Percentiles rank a stretch among this genome's conserved stretches.
These are phyloP conservation scores for Neoboletus brunneissimus DNA, from an alignment of 768 basidiomycete genomes.

Conservation along the genomic window DNA sequence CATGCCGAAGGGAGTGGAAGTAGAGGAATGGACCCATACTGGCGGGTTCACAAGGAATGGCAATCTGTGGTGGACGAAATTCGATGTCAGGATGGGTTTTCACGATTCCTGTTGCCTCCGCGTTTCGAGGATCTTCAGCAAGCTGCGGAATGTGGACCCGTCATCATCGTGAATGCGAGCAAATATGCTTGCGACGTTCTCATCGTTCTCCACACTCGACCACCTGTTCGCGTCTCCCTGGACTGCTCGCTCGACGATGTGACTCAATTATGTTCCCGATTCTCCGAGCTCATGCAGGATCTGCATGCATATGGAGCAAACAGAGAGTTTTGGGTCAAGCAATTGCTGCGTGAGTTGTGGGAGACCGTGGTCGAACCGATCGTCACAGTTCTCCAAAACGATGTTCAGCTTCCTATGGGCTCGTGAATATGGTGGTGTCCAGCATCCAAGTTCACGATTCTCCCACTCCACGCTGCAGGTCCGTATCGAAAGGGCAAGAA, in stretches of 20 bases:
- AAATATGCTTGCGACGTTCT: neutral
- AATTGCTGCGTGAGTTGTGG: neutral
- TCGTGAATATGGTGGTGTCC: neutral
- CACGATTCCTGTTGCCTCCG: neutral
- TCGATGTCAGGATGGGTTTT: neutral
- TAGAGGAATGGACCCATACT: neutral
- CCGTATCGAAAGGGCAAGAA: neutral
- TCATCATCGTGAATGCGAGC: neutral
- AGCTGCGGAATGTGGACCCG: neutral
- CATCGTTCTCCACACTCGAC: neutral
- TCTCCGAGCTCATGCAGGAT: neutral
- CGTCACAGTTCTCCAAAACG: neutral
- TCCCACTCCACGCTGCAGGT: neutral
- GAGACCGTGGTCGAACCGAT: neutral
- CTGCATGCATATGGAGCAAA: neutral
- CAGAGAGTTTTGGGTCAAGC: neutral
- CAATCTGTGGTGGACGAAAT: neutral
- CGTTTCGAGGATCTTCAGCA: neutral
- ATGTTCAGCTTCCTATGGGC: neutral
- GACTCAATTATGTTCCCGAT: neutral
- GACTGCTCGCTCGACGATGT: neutral
- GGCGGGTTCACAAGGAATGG: neutral
- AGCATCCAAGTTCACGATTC: neutral
- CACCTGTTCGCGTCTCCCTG: neutral
- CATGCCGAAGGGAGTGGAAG: neutral